Evolutionary conservation across 257 asterid species (phyloP).

Genomic region (Galeopsis tetrahit): DNA sequence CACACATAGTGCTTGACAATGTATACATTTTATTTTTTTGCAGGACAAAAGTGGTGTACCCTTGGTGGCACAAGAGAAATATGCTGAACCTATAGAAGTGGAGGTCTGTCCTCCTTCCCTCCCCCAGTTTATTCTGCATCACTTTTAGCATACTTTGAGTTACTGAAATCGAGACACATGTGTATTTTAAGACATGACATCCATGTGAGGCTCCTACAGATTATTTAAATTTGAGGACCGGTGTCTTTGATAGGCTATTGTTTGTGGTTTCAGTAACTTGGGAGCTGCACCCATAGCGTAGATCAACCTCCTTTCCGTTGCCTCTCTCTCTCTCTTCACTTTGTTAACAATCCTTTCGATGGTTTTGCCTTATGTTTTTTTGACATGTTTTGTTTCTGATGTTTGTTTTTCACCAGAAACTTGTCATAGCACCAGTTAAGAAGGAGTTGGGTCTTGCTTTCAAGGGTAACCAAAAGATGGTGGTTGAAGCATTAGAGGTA

Average conservation of each 20-base stretch:
- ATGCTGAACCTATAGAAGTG: slow-evolving; percentile 77
- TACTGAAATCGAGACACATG: slow-evolving; percentile 10
- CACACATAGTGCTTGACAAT: not conserved
- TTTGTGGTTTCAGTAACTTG: slow-evolving; percentile 11
- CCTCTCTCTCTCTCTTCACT: slow-evolving; percentile 2
- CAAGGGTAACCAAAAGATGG: slow-evolving; percentile 75
- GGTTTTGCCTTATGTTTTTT: slow-evolving; percentile 12
- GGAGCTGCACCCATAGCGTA: slow-evolving; percentile 5
- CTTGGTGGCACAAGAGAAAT: slow-evolving; percentile 78
- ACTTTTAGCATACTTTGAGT: slow-evolving; percentile 6
- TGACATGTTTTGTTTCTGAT: slow-evolving; percentile 14
- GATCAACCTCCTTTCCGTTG: not conserved
- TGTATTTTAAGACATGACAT: not conserved
- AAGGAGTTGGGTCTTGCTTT: slow-evolving; percentile 87
- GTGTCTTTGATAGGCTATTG: not conserved
- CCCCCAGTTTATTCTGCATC: not conserved
- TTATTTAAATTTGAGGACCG: not conserved
- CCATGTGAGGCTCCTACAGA: slow-evolving; percentile 1
- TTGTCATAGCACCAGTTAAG: slow-evolving; percentile 70
- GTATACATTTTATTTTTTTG: slow-evolving; percentile 9
- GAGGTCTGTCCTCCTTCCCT: slow-evolving; percentile 54
- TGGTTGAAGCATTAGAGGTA: slow-evolving; percentile 80
- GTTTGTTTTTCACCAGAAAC: slow-evolving; percentile 52
- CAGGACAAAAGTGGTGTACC: slow-evolving; percentile 80
- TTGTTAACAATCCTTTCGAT: not conserved